phyloP scores from a whole-genome alignment of 2,329 filamentous ascomycete species.

The Hysterium pulicare region DNA sequence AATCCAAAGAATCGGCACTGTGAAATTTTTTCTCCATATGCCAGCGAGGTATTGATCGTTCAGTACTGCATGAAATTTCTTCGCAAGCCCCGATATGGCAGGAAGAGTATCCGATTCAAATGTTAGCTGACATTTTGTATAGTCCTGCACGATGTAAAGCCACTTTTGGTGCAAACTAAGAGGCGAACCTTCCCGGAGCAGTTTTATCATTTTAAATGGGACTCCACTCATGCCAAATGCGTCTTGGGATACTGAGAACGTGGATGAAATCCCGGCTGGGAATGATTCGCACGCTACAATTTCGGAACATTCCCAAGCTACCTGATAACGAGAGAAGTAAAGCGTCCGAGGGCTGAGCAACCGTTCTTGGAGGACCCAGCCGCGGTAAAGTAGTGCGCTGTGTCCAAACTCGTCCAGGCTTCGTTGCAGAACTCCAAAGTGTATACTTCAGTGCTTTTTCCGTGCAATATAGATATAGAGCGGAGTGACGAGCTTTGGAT shows the following conservation, averaged over 20 bases:
- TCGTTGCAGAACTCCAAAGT: background rate
- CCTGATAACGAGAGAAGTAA: background rate
- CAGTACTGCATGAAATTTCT: conserved; percentile 2
- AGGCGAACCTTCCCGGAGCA: background rate
- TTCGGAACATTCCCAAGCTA: conserved; percentile 5
- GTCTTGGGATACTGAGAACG: background rate
- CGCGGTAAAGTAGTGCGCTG: background rate
- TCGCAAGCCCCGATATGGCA: conserved; percentile 13
- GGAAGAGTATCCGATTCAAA: conserved; percentile 7
- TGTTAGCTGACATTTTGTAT: conserved; percentile 4
- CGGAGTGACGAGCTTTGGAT: background rate
- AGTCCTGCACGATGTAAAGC: background rate
- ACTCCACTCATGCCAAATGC: background rate
- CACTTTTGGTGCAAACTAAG: background rate
- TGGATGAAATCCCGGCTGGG: conserved; percentile 1
- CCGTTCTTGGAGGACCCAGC: background rate
- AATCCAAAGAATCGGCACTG: background rate
- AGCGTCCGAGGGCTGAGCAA: background rate
- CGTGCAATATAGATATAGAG: background rate
- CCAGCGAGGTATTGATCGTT: conserved; percentile 9
- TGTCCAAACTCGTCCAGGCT: background rate
- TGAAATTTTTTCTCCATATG: conserved; percentile 9
- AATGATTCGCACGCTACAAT: conserved; percentile 7
- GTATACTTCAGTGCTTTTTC: background rate
- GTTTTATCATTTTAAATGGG: background rate